Evolutionary conservation across 352 stramenopile genomes (phyloP), one percentile per base, ranked within the genome.

Genomic region (Pythium angustatum): DNA sequence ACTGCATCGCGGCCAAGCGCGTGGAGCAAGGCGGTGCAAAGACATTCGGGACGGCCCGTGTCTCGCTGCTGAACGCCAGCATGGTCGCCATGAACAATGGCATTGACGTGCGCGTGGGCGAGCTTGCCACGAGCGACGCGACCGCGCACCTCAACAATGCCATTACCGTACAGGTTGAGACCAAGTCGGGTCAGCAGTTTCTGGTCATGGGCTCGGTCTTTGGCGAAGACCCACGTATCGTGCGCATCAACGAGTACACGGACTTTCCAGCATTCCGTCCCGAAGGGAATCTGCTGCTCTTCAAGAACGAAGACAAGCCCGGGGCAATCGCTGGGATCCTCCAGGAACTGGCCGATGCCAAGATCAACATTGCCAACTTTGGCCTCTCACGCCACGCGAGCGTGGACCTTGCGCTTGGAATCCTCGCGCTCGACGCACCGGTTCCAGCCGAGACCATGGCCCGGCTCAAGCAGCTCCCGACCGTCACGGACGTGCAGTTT

Each of bases 301-400:
- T 94, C 68, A 88, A 89, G 72, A 94, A 94, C 71, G 69, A 93
- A 51, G 85, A 94, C 69, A 78, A 79, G 27, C 85, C 85, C 8
- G 85, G 85, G 55, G 85, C 84, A 21, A 93, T 94, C 66, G 82
- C 81, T 5, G 78, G 78, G 14, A 87, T 94, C 24, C 69, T 94
- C 19, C 78, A 83, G 43, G 79, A 90, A 52, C 72, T 94, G 33
- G 71, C 77, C 36, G 62, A 80, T 36, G 76, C 83, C 36, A 73
- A 91, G 57, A 90, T 94, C 78, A 94, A 94, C 69, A 91, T 94
- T 54, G 85, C 85, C 49, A 90, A 90, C 75, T 88, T 94, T 45
- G 85, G 85, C 17, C 75, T 94, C n/a, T 83, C 82, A 31, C 81
- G 85, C 43, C 83, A 91, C 45, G 73, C 56, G 12, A 85, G 82